Percentiles rank a stretch among this genome's conserved stretches.
These are phyloP conservation scores for Zalerion maritima DNA, from an alignment of 495 filamentous ascomycete genomes.

Conservation along the genomic window DNA sequence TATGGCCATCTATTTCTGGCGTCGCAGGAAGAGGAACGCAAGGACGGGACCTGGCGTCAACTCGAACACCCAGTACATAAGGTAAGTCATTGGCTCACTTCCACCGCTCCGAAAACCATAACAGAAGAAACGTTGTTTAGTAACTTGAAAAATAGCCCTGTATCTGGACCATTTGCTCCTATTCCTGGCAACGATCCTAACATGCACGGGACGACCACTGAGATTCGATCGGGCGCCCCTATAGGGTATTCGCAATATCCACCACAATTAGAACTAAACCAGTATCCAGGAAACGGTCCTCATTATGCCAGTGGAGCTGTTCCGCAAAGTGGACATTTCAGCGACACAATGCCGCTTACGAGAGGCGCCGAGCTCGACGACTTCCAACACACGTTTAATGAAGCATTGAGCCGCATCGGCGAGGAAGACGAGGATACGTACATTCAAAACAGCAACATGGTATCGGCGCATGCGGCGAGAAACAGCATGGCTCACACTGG, in stretches of 20 bases:
- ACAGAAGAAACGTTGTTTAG: constrained; percentile 7
- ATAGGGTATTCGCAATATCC: not conserved
- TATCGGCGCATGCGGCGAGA: constrained; percentile 1
- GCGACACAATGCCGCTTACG: constrained; percentile 20
- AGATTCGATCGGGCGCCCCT: constrained; percentile 7
- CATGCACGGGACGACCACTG: constrained; percentile 10
- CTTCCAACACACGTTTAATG: constrained; percentile 23
- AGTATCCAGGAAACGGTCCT: not conserved
- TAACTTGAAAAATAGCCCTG: constrained; percentile 4
- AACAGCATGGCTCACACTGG: constrained; percentile 5
- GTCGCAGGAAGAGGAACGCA: constrained; percentile 19
- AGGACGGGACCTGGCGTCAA: constrained; percentile 15
- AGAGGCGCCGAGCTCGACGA: constrained; percentile 28
- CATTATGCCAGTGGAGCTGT: constrained; percentile 13
- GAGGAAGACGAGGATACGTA: constrained; percentile 21
- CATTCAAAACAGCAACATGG: constrained; percentile 3
- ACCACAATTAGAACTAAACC: not conserved
- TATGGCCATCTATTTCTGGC: constrained; percentile 13
- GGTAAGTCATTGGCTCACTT: constrained; percentile 8
- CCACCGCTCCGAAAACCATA: not conserved
- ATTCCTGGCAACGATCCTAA: constrained; percentile 8
- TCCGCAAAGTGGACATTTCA: too few relatives aligned
- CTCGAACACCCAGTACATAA: constrained; percentile 18
- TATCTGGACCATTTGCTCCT: constrained; percentile 5
- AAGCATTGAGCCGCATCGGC: constrained; percentile 23